Conservation (phyloP, 169 alveolate species). For the Plasmodium adleri region DNA sequence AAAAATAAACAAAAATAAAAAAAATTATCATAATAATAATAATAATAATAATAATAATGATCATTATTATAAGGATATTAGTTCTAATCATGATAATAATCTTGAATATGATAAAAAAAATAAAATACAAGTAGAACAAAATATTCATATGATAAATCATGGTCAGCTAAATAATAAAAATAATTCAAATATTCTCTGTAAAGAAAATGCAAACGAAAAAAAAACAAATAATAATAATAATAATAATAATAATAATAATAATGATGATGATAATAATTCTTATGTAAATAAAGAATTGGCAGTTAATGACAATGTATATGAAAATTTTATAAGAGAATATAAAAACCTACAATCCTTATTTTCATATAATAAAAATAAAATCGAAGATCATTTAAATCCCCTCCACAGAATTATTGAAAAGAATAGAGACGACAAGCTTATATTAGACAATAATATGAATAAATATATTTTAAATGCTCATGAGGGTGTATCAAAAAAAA, state of each 20-base stretch:
- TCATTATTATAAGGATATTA: no score
- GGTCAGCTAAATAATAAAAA: no score
- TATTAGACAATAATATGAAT: background rate
- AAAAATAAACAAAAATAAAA: no score
- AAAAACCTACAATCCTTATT: constrained; percentile 58
- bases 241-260: background rate
- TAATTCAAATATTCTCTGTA: background rate
- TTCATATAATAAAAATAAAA: constrained; percentile 30
- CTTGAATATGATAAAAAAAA: no score
- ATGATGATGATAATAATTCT: background rate
- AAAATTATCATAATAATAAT: no score
- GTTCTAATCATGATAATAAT: no score
- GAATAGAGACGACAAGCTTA: background rate
- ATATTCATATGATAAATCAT: no score
- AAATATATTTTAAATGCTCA: background rate
- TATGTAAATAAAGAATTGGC: constrained; percentile 9
- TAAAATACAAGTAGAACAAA: no score
- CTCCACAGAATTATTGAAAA: background rate
- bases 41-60: no score
- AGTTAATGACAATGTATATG: constrained; percentile 56
- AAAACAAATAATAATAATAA: background rate
- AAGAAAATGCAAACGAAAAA: background rate
- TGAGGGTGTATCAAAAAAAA: background rate
- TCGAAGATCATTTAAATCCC: constrained; percentile 4
- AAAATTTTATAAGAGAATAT: constrained; percentile 63